These are phyloP conservation scores for Cutaneotrichosporon sp. DNA, from an alignment of 1,284 basidiomycete species.

Conservation along the genomic window DNA sequence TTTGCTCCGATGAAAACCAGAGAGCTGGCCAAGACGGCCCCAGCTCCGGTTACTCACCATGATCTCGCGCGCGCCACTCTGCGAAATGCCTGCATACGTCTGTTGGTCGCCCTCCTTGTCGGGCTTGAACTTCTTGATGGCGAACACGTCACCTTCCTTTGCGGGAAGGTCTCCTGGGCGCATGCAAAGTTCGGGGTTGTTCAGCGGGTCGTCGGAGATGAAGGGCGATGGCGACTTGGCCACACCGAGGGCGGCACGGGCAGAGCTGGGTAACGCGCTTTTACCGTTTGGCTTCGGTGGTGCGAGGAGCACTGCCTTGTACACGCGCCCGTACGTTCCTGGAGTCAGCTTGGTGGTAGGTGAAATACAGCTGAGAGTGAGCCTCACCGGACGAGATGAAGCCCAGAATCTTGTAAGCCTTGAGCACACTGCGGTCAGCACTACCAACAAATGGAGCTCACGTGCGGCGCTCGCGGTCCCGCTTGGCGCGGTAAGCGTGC, in stretches of 20 bases:
- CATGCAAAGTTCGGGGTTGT: slow-evolving; percentile 51
- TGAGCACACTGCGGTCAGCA: slow-evolving; percentile 59
- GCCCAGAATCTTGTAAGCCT: slow-evolving; percentile 88
- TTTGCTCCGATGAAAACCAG: background rate
- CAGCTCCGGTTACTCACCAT: slow-evolving; percentile 62
- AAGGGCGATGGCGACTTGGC: slow-evolving; percentile 19
- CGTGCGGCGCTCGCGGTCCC: slow-evolving; percentile 65
- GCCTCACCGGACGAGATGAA: slow-evolving; percentile 79
- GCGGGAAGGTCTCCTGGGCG: slow-evolving; percentile 61
- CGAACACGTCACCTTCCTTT: slow-evolving; percentile 69
- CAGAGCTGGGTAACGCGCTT: slow-evolving; percentile 29
- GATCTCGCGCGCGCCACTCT: slow-evolving; percentile 95
- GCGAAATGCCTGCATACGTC: slow-evolving; percentile 95
- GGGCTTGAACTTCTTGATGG: slow-evolving; percentile 99
- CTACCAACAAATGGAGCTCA: slow-evolving; percentile 22
- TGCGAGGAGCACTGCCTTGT: slow-evolving; percentile 74
- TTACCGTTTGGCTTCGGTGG: slow-evolving; percentile 33
- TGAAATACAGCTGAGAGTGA: background rate
- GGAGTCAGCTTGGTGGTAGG: slow-evolving; percentile 6
- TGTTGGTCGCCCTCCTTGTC: slow-evolving; percentile 95
- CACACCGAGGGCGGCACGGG: slow-evolving; percentile 34
- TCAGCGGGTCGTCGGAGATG: slow-evolving; percentile 30
- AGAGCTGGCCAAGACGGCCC: background rate
- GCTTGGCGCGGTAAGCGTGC: slow-evolving; percentile 77
- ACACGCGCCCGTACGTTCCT: slow-evolving; percentile 96